phyloP scores from a whole-genome alignment of 495 filamentous ascomycete species.

The Podospora anserina region DNA sequence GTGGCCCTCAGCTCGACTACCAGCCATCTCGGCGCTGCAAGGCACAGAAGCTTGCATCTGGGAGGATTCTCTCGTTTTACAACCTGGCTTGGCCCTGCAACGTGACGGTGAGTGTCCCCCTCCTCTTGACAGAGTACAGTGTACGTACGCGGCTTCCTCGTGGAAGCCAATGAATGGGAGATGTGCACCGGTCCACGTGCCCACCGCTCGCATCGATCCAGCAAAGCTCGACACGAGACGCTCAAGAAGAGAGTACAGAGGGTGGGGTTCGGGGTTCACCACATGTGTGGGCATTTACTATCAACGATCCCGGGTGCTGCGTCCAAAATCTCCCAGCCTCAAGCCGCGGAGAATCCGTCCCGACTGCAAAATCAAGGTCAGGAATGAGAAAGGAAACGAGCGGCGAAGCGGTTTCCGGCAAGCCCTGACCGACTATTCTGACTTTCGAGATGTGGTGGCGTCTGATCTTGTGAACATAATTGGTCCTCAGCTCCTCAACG shows the following conservation, averaged over 20 bases:
- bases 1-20: neutral
- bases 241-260: neutral
- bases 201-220: neutral
- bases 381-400: neutral
- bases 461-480: neutral
- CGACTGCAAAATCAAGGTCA: neutral
- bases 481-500: neutral
- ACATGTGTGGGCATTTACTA: neutral
- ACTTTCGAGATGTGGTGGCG: neutral
- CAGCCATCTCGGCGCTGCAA: conserved; percentile 6
- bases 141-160: neutral
- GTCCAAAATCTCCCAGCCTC: neutral
- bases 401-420: neutral
- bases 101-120: neutral
- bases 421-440: neutral
- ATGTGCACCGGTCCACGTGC: conserved; percentile 4
- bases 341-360: neutral
- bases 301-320: neutral
- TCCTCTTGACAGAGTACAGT: neutral
- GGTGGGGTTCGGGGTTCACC: neutral
- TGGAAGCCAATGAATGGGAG: neutral
- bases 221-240: neutral
- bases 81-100: neutral
- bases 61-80: neutral
- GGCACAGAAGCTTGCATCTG: conserved; percentile 2